A percentile compares a stretch with the other conserved stretches of the same genome.
Conservation (phyloP, 2,329 filamentous ascomycete genomes). For the Neodidymelliopsis sp. region DNA sequence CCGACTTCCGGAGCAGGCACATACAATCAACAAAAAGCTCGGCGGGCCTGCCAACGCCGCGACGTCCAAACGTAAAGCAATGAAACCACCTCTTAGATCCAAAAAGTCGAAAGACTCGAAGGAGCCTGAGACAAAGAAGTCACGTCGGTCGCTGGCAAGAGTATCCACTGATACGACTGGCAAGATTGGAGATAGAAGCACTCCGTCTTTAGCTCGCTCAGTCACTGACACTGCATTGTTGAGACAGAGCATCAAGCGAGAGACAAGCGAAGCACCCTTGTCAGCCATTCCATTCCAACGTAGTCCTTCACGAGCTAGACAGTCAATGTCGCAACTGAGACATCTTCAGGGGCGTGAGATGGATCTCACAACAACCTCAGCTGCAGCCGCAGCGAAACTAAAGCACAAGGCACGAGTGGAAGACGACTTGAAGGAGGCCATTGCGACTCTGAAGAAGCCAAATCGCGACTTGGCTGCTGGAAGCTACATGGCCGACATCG, state of each 20-base stretch:
- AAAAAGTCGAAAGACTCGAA: constrained; percentile 51
- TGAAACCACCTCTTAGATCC: constrained; percentile 48
- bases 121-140: constrained; percentile 50
- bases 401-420: constrained; percentile 73
- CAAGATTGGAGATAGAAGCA: constrained; percentile 59
- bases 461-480: constrained; percentile 75
- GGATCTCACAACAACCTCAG: constrained; percentile 61
- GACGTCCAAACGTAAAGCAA: constrained; percentile 58
- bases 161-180: constrained; percentile 66
- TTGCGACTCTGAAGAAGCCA: constrained; percentile 75
- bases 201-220: constrained; percentile 72
- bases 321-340: constrained; percentile 52
- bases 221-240: constrained; percentile 68
- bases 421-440: constrained; percentile 75
- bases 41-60: constrained; percentile 73
- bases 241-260: constrained; percentile 68
- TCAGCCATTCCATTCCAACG: constrained; percentile 59
- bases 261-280: constrained; percentile 67
- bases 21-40: constrained; percentile 75
- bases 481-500: constrained; percentile 70
- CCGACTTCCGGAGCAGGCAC: constrained; percentile 75
- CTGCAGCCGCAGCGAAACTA: constrained; percentile 63
- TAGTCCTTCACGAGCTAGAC: constrained; percentile 50
- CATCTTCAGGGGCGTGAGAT: constrained; percentile 61
- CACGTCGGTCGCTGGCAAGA: constrained; percentile 65